These are phyloP conservation scores for Cryomyces antarcticus DNA, from an alignment of 495 filamentous ascomycete genomes.

Conservation along the genomic window DNA sequence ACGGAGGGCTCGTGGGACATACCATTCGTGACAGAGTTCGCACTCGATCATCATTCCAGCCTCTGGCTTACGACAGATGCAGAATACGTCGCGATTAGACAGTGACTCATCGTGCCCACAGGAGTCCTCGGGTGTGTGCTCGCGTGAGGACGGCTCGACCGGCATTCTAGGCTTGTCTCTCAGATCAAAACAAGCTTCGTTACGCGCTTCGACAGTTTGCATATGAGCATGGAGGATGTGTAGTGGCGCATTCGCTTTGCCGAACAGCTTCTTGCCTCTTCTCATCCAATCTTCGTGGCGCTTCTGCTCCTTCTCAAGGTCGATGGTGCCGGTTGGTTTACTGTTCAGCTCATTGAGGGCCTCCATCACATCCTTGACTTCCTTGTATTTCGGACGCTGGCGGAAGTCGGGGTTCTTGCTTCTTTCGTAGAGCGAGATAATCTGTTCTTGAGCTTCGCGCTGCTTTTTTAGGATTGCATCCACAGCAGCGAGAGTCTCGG, in stretches of 20 bases:
- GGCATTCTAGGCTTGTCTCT: slow-evolving; percentile 76
- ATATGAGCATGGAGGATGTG: slow-evolving; percentile 89
- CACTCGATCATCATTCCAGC: slow-evolving; percentile 99
- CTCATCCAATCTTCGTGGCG: slow-evolving; percentile 99
- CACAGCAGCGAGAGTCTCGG: slow-evolving; percentile 60
- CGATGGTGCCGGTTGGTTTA: slow-evolving; percentile 73
- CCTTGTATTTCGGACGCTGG: slow-evolving; percentile 73
- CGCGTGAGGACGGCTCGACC: slow-evolving; percentile 77
- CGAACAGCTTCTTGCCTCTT: slow-evolving; percentile 93
- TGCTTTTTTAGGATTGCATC: slow-evolving; percentile 93
- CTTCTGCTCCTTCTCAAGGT: slow-evolving; percentile 87
- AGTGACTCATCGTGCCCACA: slow-evolving; percentile 32
- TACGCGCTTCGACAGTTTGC: slow-evolving; percentile 77
- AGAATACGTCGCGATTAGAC: slow-evolving; percentile 62
- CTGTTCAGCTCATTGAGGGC: slow-evolving; percentile 72
- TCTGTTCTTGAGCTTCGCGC: slow-evolving; percentile 77
- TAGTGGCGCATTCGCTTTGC: slow-evolving; percentile 91
- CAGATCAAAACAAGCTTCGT: slow-evolving; percentile 77
- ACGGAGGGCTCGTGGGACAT: slow-evolving; percentile 14
- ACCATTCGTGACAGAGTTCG: slow-evolving; percentile 95
- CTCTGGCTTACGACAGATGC: slow-evolving; percentile 82
- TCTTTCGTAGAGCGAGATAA: slow-evolving; percentile 56
- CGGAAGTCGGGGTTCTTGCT: slow-evolving; percentile 53
- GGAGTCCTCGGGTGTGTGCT: slow-evolving; percentile 53
- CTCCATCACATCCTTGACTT: slow-evolving; percentile 77